These are phyloP conservation scores for Pichia sp. DNA, from an alignment of 1,139 yeast genomes.

Conservation along the genomic window DNA sequence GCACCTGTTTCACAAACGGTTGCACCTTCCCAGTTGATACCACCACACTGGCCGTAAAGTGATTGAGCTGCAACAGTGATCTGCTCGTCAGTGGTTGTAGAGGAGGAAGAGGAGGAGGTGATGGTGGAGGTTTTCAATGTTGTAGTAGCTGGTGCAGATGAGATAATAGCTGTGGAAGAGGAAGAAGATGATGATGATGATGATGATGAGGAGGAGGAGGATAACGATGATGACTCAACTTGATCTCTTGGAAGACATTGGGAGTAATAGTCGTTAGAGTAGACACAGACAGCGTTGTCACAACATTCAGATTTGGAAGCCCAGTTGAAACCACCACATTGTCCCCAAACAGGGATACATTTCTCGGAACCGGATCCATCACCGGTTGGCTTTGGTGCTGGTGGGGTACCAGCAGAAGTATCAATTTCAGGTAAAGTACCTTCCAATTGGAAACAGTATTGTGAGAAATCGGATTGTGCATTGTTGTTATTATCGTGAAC, in stretches of 20 bases:
- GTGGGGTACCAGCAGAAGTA: conserved; percentile 1
- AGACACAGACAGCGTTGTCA: conserved; percentile 10
- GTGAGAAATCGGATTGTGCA: conserved; percentile 27
- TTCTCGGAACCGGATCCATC: not conserved
- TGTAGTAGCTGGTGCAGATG: not conserved
- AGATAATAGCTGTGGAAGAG: not conserved
- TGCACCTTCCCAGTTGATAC: conserved; percentile 12
- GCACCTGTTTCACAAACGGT: conserved; percentile 12
- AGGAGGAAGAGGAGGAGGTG: not conserved
- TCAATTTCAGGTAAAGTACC: not conserved
- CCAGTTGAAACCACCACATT: conserved; percentile 17
- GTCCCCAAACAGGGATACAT: conserved; percentile 7
- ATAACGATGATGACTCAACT: conserved; percentile 2
- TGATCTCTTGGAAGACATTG: conserved; percentile 13
- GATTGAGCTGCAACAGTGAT: not conserved
- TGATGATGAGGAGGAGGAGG: not conserved
- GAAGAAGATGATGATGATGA: not conserved
- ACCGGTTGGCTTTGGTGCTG: conserved; percentile 4
- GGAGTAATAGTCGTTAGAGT: conserved; percentile 12
- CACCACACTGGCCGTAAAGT: conserved; percentile 17
- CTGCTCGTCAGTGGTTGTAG: conserved; percentile 2
- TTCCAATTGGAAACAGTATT: conserved; percentile 23
- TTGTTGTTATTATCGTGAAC: conserved; percentile 24
- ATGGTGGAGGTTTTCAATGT: not conserved
- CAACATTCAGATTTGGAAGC: conserved; percentile 13